A percentile compares a stretch with the other conserved stretches of the same genome.
phyloP scores from a whole-genome alignment of 768 basidiomycete species.

The Pilatotrama ljubarskyi region DNA sequence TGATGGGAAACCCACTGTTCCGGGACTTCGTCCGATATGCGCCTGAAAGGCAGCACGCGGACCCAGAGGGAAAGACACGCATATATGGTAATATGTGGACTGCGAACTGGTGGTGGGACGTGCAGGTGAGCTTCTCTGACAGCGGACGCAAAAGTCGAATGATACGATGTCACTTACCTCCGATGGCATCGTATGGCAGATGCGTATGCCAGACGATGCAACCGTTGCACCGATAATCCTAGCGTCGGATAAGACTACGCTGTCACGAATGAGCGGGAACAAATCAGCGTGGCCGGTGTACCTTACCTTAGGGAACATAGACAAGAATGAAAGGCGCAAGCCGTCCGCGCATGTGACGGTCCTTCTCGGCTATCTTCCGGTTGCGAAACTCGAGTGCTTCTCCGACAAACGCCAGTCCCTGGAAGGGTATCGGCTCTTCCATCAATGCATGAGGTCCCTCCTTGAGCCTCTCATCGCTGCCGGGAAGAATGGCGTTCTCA shows the following conservation, averaged over 20 bases:
- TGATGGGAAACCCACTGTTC: constrained; percentile 38
- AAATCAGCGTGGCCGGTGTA: constrained; percentile 39
- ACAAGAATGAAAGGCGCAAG: constrained; percentile 21
- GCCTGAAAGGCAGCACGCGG: constrained; percentile 39
- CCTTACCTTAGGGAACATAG: constrained; percentile 33
- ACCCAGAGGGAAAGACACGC: constrained; percentile 25
- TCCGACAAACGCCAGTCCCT: constrained; percentile 11
- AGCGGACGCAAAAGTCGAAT: neutral
- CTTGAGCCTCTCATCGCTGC: constrained; percentile 35
- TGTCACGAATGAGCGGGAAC: constrained; percentile 40
- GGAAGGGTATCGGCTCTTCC: constrained; percentile 36
- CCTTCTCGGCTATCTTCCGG: constrained; percentile 33
- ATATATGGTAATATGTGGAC: constrained; percentile 45
- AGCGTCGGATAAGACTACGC: constrained; percentile 45
- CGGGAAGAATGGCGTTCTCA: constrained; percentile 11
- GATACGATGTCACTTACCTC: too few species aligned
- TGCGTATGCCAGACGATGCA: constrained; percentile 25
- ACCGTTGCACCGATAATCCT: constrained; percentile 42
- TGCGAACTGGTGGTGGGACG: constrained; percentile 51
- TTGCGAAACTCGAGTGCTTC: constrained; percentile 31
- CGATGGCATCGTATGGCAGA: neutral
- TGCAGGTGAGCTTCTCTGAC: constrained; percentile 38
- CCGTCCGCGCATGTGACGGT: constrained; percentile 20
- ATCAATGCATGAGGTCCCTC: constrained; percentile 36
- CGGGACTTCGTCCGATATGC: constrained; percentile 28